Evolutionary conservation across 2,329 filamentous ascomycete genomes (phyloP).

Genomic region (Penicillium thymicola): DNA sequence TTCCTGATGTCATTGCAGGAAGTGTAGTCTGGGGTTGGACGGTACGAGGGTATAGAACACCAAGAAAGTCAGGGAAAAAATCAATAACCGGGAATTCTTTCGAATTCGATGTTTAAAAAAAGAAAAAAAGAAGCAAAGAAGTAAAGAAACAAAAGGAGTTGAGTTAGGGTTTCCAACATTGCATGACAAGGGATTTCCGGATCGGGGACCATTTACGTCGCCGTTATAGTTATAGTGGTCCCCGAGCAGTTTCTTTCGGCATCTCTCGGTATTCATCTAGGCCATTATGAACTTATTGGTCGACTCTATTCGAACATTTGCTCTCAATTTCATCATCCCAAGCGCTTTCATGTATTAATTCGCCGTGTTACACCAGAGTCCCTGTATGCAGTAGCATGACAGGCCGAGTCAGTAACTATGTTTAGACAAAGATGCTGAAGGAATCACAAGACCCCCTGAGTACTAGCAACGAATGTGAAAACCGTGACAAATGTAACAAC

Average conservation of each 20-base stretch:
- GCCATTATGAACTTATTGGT: neutral
- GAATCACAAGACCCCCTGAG: neutral
- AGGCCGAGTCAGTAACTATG: neutral
- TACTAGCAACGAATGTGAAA: neutral
- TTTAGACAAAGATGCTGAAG: neutral
- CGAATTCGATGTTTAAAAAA: too few relatives aligned
- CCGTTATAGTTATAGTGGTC: constrained; percentile 13
- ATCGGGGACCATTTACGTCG: constrained; percentile 19
- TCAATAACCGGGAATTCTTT: neutral
- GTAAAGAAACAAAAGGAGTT: neutral
- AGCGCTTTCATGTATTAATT: neutral
- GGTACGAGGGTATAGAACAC: neutral
- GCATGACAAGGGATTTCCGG: constrained; percentile 7
- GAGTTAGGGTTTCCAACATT: constrained; percentile 5
- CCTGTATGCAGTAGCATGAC: neutral
- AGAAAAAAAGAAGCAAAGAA: neutral
- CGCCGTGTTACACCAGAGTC: neutral
- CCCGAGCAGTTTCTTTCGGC: constrained; percentile 11
- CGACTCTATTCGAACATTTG: neutral
- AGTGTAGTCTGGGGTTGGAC: neutral
- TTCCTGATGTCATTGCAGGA: constrained; percentile 10
- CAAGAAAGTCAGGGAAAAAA: neutral
- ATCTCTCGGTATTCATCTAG: neutral
- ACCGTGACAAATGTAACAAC: neutral
- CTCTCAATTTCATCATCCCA: neutral